Conservation (phyloP, 805 yeast species). For the Candida awuae region DNA sequence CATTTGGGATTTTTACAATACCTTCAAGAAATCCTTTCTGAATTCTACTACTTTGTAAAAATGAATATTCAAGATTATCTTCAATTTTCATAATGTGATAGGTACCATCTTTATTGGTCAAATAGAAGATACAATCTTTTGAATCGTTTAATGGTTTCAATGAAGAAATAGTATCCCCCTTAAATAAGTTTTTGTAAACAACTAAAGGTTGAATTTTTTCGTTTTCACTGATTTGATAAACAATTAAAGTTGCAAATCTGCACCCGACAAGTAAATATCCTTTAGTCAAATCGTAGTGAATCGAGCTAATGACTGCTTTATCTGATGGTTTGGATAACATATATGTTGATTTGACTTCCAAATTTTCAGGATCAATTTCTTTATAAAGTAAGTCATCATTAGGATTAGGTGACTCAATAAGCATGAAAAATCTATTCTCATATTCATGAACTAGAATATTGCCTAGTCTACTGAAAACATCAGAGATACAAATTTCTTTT, state of each 20-base stretch:
- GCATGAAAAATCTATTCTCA: slow-evolving; percentile 28
- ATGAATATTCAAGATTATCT: slow-evolving; percentile 4
- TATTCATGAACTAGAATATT: slow-evolving; percentile 36
- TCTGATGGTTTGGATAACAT: slow-evolving; percentile 22
- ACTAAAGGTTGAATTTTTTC: slow-evolving; percentile 22
- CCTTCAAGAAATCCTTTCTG: slow-evolving; percentile 82
- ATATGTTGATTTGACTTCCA: slow-evolving; percentile 18
- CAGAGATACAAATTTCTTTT: slow-evolving; percentile 19
- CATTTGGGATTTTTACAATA: slow-evolving; percentile 33
- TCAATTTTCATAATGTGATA: slow-evolving; percentile 37
- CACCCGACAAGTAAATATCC: slow-evolving; percentile 57
- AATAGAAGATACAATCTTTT: slow-evolving; percentile 20
- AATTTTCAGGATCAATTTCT: slow-evolving; percentile 26
- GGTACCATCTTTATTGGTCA: slow-evolving; percentile 62
- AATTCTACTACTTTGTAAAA: slow-evolving; percentile 43
- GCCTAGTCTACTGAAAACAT: slow-evolving; percentile 36
- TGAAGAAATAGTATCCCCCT: slow-evolving; percentile 65
- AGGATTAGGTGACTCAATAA: slow-evolving; percentile 65
- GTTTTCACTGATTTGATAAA: slow-evolving; percentile 35
- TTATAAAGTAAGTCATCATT: slow-evolving; percentile 42
- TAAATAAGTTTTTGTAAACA: slow-evolving; percentile 40
- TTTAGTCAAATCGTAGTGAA: slow-evolving; percentile 33
- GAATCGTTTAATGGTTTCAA: slow-evolving; percentile 31
- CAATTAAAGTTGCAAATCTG: slow-evolving; percentile 56
- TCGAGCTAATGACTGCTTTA: slow-evolving; percentile 51